Evolutionary conservation across 2,329 filamentous ascomycete genomes (phyloP).

Genomic region (Alternaria panax): DNA sequence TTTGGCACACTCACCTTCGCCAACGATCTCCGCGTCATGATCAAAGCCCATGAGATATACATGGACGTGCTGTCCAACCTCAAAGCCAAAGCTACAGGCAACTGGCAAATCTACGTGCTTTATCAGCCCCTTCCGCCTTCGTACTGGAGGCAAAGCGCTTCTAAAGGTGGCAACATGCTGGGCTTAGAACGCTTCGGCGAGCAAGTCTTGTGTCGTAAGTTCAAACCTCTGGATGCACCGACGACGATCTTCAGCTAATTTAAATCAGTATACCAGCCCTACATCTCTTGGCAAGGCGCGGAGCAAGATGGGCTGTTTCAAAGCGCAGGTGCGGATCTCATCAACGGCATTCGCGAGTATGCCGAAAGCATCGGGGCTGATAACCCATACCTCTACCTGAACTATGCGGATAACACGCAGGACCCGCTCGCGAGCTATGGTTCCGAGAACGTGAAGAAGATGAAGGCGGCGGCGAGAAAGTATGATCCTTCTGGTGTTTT

Average conservation of each 20-base stretch:
- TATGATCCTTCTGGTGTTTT: slow-evolving; percentile 36
- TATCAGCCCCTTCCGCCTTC: slow-evolving; percentile 53
- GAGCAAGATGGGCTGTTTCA: slow-evolving; percentile 31
- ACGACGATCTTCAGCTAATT: background rate
- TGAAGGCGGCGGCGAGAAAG: slow-evolving; percentile 28
- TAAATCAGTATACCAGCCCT: slow-evolving; percentile 26
- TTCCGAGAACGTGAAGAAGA: slow-evolving; percentile 24
- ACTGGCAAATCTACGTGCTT: slow-evolving; percentile 44
- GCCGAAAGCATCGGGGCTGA: slow-evolving; percentile 29
- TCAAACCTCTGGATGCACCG: rapidly evolving
- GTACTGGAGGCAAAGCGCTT: slow-evolving; percentile 43
- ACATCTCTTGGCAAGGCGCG: slow-evolving; percentile 32
- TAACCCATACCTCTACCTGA: slow-evolving; percentile 42
- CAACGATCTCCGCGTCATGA: slow-evolving; percentile 48
- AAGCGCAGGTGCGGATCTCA: slow-evolving; percentile 21
- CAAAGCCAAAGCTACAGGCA: slow-evolving; percentile 35
- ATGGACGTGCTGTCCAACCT: slow-evolving; percentile 47
- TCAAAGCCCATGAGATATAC: slow-evolving; percentile 52
- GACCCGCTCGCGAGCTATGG: slow-evolving; percentile 35
- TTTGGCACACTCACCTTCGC: slow-evolving; percentile 39
- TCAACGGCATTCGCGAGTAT: slow-evolving; percentile 25
- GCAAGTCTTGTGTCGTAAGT: slow-evolving; percentile 29
- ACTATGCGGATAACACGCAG: slow-evolving; percentile 40
- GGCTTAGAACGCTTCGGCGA: slow-evolving; percentile 41
- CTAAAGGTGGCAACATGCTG: slow-evolving; percentile 53